These are phyloP conservation scores for Penicillium tannophilum DNA, from an alignment of 495 filamentous ascomycete genomes.

Conservation along the genomic window DNA sequence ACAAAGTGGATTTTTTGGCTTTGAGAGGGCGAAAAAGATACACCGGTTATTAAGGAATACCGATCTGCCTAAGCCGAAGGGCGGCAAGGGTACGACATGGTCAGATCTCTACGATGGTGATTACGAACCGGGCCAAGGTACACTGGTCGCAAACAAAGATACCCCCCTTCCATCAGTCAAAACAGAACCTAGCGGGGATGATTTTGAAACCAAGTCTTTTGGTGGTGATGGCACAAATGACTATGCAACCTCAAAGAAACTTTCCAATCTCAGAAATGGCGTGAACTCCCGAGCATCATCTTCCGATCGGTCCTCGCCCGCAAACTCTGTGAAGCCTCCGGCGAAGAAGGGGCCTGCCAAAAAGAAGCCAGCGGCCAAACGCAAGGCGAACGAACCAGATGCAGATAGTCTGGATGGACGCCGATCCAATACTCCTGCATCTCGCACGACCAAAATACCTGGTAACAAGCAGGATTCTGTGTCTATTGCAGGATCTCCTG, in stretches of 20 bases:
- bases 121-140: constrained; percentile 15
- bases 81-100: constrained; percentile 25
- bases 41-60: constrained; percentile 38
- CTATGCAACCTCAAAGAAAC: constrained; percentile 43
- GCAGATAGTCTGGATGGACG: constrained; percentile 45
- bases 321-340: constrained; percentile 30
- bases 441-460: constrained; percentile 53
- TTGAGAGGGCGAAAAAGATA: constrained; percentile 33
- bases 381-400: constrained; percentile 53
- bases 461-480: constrained; percentile 45
- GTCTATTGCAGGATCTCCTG: constrained; percentile 43
- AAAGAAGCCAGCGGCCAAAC: constrained; percentile 58
- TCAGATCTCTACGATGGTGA: constrained; percentile 38
- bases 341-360: constrained; percentile 53
- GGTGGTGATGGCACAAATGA: constrained; percentile 39
- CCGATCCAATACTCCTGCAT: constrained; percentile 49
- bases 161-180: constrained; percentile 35
- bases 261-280: constrained; percentile 43
- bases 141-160: constrained; percentile 20
- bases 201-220: constrained; percentile 28
- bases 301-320: constrained; percentile 32
- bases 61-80: constrained; percentile 14
- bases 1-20: constrained; percentile 47
- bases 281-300: constrained; percentile 27
- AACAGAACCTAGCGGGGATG: constrained; percentile 35